Percentiles rank a stretch among this genome's conserved stretches.
These are phyloP conservation scores for Bipolaris zeicola DNA, from an alignment of 2,329 filamentous ascomycete genomes.

Conservation along the genomic window DNA sequence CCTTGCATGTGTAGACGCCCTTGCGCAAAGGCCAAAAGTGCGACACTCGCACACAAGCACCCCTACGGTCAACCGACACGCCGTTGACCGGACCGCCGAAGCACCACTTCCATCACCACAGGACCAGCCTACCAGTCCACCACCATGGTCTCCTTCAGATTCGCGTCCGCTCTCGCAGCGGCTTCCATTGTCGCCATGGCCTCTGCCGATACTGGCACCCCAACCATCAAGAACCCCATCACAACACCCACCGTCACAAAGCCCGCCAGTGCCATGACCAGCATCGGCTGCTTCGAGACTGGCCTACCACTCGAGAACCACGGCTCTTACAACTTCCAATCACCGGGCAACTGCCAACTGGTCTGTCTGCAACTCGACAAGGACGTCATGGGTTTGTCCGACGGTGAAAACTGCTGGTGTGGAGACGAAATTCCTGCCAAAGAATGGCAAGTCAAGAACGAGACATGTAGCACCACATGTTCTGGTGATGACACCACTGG, in stretches of 20 bases:
- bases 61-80: constrained; percentile 4
- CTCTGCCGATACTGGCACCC: constrained; percentile 26
- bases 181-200: constrained; percentile 38
- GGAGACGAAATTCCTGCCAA: constrained; percentile 69
- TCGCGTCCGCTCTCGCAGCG: constrained; percentile 40
- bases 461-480: constrained; percentile 69
- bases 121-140: constrained; percentile 10
- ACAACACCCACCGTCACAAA: constrained; percentile 40
- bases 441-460: constrained; percentile 60
- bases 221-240: constrained; percentile 30
- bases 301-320: constrained; percentile 55
- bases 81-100: constrained; percentile 26
- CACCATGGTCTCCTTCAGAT: constrained; percentile 43
- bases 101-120: constrained; percentile 9
- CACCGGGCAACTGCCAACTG: constrained; percentile 60
- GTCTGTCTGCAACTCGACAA: constrained; percentile 56
- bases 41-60: constrained; percentile 13
- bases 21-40: constrained; percentile 34
- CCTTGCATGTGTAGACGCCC: constrained; percentile 32
- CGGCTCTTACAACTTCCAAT: constrained; percentile 59
- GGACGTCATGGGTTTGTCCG: constrained; percentile 67
- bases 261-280: constrained; percentile 32
- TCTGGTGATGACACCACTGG: constrained; percentile 61
- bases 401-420: constrained; percentile 72
- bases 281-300: constrained; percentile 60